Conservation (phyloP, 805 yeast species). For the Zygotorulaspora sp. region DNA sequence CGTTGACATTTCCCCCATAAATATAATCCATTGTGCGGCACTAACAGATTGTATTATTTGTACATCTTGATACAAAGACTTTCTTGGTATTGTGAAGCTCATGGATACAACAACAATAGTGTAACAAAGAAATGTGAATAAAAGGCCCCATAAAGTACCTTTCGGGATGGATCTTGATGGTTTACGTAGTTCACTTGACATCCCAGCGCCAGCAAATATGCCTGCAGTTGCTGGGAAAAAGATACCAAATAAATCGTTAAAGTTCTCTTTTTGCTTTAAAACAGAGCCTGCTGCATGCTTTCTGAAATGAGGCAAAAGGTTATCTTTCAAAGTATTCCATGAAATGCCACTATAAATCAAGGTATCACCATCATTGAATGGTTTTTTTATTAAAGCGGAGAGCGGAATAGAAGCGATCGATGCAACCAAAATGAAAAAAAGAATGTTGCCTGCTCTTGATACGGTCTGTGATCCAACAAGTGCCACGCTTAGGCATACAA, state of each 20-base stretch:
- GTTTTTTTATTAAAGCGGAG: conserved; percentile 61
- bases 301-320: conserved; percentile 76
- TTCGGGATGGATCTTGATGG: conserved; percentile 89
- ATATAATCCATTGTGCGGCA: conserved; percentile 58
- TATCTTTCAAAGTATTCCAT: conserved; percentile 59
- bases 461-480: conserved; percentile 77
- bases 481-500: conserved; percentile 70
- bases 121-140: conserved; percentile 73
- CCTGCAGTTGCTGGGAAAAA: conserved; percentile 99
- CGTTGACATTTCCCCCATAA: conserved; percentile 89
- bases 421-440: conserved; percentile 60
- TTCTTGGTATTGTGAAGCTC: conserved; percentile 77
- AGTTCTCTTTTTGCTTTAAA: conserved; percentile 57
- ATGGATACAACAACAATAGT: conserved; percentile 74
- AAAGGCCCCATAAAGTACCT: conserved; percentile 86
- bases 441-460: conserved; percentile 71
- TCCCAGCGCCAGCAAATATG: conserved; percentile 95
- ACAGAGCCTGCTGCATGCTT: conserved; percentile 91
- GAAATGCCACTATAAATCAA: conserved; percentile 66
- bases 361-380: conserved; percentile 51
- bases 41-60: conserved; percentile 82
- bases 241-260: conserved; percentile 84
- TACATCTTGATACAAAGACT: conserved; percentile 68
- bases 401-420: conserved; percentile 81
- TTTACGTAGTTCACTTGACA: conserved; percentile 87